These are phyloP conservation scores for Cutaneotrichosporon sp. DNA, from an alignment of 1,284 basidiomycete genomes.

Conservation along the genomic window DNA sequence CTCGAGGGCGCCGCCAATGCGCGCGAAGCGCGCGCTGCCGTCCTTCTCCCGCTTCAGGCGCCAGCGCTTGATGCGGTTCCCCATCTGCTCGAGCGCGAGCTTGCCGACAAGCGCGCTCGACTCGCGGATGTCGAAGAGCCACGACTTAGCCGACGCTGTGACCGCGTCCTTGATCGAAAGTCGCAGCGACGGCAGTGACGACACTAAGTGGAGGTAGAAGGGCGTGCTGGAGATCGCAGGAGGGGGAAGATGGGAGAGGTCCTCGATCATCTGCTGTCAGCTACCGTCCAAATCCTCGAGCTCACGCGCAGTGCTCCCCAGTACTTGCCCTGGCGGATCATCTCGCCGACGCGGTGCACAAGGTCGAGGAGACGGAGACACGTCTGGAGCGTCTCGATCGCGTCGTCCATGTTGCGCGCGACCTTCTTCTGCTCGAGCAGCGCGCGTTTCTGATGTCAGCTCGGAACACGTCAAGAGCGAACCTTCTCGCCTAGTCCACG, in stretches of 20 bases:
- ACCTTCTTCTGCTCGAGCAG: slow-evolving; percentile 89
- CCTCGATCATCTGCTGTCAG: slow-evolving; percentile 62
- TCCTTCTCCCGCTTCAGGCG: slow-evolving; percentile 69
- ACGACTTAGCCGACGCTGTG: slow-evolving; percentile 92
- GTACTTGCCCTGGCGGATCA: slow-evolving; percentile 90
- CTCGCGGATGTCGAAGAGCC: slow-evolving; percentile 94
- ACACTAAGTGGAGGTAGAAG: slow-evolving; percentile 87
- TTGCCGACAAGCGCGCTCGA: slow-evolving; percentile 82
- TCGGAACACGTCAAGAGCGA: slow-evolving; percentile 11
- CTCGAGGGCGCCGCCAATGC: slow-evolving; percentile 94
- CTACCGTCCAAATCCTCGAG: slow-evolving; percentile 37
- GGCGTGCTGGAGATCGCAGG: slow-evolving; percentile 89
- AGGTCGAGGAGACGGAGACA: slow-evolving; percentile 91
- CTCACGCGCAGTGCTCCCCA: slow-evolving; percentile 93
- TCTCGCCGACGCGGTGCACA: slow-evolving; percentile 87
- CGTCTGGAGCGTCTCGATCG: slow-evolving; percentile 90
- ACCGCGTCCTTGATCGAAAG: slow-evolving; percentile 89
- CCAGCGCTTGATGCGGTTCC: slow-evolving; percentile 81
- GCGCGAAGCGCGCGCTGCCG: slow-evolving; percentile 62
- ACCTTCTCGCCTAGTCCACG: slow-evolving; percentile 79
- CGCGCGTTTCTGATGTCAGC: slow-evolving; percentile 64
- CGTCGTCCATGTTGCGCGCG: slow-evolving; percentile 89
- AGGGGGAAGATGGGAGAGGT: slow-evolving; percentile 86
- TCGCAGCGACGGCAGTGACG: slow-evolving; percentile 86
- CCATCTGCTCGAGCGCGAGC: slow-evolving; percentile 89